Evolutionary conservation across 768 basidiomycete genomes (phyloP).

Genomic region (Dioszegia aurantiaca): DNA sequence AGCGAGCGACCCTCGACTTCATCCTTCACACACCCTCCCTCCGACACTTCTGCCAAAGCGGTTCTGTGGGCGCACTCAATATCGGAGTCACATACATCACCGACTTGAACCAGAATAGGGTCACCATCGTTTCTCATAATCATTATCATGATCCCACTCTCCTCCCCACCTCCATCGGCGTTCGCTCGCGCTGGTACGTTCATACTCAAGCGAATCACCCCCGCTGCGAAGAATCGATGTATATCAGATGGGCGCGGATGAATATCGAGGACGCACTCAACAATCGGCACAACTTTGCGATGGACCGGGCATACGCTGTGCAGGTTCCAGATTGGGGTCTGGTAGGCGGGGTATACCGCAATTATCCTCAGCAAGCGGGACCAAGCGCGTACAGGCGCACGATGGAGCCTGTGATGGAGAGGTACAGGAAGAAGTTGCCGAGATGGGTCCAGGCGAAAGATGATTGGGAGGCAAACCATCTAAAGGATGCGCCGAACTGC

Average conservation of each 20-base stretch:
- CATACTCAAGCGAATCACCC: neutral
- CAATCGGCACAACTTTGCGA: neutral
- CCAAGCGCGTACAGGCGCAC: neutral
- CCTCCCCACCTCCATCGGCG: slow-evolving; percentile 4
- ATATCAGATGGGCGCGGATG: neutral
- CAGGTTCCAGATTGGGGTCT: neutral
- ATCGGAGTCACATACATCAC: neutral
- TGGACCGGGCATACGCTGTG: neutral
- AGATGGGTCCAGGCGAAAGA: neutral
- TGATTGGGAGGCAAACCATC: neutral
- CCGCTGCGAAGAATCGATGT: neutral
- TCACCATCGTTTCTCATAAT: slow-evolving; percentile 3
- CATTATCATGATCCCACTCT: neutral
- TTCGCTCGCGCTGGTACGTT: neutral
- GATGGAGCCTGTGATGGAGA: neutral
- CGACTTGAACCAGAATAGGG: neutral
- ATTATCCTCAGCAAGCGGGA: neutral
- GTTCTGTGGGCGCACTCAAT: neutral
- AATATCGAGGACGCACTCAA: neutral
- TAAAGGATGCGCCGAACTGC: neutral
- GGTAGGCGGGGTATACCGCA: neutral
- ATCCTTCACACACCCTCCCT: neutral
- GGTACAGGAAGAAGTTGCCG: neutral
- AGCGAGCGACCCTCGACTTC: neutral
- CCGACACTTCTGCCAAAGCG: neutral